A percentile compares a stretch with the other conserved stretches of the same genome.
phyloP scores from a whole-genome alignment of 1,284 basidiomycete species.

The Moesziomyces antarcticus region DNA sequence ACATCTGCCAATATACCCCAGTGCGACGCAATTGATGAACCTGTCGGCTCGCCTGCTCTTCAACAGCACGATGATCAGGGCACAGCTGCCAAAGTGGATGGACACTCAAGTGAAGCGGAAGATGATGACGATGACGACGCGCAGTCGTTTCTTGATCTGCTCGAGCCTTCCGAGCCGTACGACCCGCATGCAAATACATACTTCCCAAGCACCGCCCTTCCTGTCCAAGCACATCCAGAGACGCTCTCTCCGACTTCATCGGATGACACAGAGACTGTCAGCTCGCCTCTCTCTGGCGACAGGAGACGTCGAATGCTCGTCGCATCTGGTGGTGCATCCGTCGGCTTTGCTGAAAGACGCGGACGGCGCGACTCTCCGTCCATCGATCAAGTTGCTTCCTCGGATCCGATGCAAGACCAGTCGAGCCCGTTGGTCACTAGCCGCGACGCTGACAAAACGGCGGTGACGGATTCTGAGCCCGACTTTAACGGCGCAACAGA shows the following conservation, averaged over 20 bases:
- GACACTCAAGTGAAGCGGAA: neutral
- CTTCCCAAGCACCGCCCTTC: neutral
- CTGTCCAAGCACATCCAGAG: neutral
- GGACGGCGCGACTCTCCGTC: neutral
- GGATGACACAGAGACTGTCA: constrained; percentile 4
- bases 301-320: constrained; percentile 12
- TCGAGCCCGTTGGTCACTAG: neutral
- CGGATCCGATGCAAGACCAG: neutral
- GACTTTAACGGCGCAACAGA: constrained; percentile 14
- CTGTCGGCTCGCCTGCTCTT: neutral
- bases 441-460: neutral
- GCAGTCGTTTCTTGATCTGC: constrained; percentile 26
- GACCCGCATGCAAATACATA: neutral
- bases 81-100: no score
- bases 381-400: neutral
- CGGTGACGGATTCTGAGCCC: constrained; percentile 24
- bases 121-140: constrained; percentile 19
- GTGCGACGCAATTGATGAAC: neutral
- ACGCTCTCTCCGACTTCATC: constrained; percentile 6
- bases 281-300: neutral
- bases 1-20: neutral
- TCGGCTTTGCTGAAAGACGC: constrained; percentile 1
- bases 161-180: constrained; percentile 15
- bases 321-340: constrained; percentile 11
- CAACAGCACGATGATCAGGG: no score